These are phyloP conservation scores for Pisolithus marmoratus DNA, from an alignment of 768 basidiomycete species.

Conservation along the genomic window DNA sequence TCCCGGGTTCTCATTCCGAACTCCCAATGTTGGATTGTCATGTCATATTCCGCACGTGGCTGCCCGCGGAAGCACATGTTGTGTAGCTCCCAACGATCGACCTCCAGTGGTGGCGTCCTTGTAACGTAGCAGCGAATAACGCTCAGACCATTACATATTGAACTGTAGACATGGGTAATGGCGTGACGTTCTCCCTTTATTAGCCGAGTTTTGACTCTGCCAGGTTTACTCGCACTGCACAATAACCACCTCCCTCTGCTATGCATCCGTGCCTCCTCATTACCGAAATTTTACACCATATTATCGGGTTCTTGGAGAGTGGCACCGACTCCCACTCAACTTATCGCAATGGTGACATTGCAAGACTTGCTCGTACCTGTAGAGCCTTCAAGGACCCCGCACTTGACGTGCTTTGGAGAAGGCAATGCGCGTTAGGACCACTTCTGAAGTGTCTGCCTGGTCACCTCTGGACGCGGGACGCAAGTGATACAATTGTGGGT, in stretches of 20 bases:
- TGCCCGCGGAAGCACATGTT: no score
- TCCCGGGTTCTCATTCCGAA: no score
- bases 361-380: conserved; percentile 25
- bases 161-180: no score
- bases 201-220: no score
- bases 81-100: no score
- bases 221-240: neutral
- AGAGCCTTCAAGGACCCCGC: conserved; percentile 22
- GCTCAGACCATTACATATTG: no score
- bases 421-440: conserved; percentile 24
- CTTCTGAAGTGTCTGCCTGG: conserved; percentile 24
- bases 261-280: conserved; percentile 29
- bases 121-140: no score
- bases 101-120: no score
- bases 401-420: conserved; percentile 27
- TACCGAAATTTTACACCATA: conserved; percentile 20
- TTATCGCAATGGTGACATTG: conserved; percentile 20
- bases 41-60: no score
- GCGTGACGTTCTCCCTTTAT: no score
- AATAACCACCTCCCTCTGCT: neutral
- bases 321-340: conserved; percentile 13
- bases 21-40: no score
- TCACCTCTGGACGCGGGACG: conserved; percentile 19
- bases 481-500: conserved; percentile 20
- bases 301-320: conserved; percentile 19